These are phyloP conservation scores for Silene conica DNA, from an alignment of 148 eudicot species.

Conservation along the genomic window DNA sequence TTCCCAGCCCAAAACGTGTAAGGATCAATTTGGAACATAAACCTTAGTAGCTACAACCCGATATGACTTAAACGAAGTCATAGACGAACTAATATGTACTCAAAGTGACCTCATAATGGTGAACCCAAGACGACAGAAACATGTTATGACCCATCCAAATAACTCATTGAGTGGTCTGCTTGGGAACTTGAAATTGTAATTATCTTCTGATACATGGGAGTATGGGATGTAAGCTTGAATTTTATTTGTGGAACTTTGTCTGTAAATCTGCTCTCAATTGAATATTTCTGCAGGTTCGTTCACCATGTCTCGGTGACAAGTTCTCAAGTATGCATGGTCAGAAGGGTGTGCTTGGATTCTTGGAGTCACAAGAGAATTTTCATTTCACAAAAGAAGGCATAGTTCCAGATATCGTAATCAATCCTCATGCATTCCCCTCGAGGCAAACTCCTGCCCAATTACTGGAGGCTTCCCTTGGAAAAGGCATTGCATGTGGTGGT, in stretches of 20 bases:
- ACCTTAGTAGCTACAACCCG: too few species aligned
- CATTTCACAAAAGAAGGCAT: slow-evolving; percentile 91
- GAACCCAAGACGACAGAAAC: not conserved
- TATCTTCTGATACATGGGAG: not conserved
- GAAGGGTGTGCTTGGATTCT: slow-evolving; percentile 86
- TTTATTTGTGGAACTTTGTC: not conserved
- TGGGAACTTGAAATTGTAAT: too few species aligned
- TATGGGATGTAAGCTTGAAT: too few species aligned
- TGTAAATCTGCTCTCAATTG: not conserved
- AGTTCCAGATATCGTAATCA: slow-evolving; percentile 93
- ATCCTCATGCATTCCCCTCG: slow-evolving; percentile 97
- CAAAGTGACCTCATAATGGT: not conserved
- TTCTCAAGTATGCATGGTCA: slow-evolving; percentile 98
- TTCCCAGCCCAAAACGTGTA: too few species aligned
- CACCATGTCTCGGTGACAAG: slow-evolving; percentile 92
- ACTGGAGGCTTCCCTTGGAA: slow-evolving; percentile 84
- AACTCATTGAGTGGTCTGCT: not conserved
- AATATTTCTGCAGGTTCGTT: slow-evolving; percentile 54
- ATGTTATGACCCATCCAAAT: not conserved
- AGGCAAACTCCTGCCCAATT: slow-evolving; percentile 95
- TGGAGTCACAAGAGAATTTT: slow-evolving; percentile 86
- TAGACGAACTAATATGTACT: too few species aligned
- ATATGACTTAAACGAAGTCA: not conserved
- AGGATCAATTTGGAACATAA: too few species aligned
- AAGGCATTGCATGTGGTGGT: slow-evolving; percentile 84